Base-by-base conservation (phyloP, 2,329 filamentous ascomycete genomes). In the Malbranchea cinnamomea region DNA sequence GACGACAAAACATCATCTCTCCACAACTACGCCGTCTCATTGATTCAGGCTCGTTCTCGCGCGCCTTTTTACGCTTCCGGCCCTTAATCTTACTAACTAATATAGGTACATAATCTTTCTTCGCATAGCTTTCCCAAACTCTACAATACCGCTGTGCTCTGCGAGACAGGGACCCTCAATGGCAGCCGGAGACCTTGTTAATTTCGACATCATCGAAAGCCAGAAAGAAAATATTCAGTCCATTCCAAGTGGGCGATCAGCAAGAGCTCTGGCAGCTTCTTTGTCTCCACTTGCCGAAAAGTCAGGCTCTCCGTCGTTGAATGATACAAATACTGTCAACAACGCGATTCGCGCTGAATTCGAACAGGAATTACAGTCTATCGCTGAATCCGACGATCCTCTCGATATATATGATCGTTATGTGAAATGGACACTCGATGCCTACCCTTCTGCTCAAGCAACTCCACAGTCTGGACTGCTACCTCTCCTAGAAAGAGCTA, bases 181-280 rank as follows among this genome's bases (percentile, higher is more conserved):
- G 57, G 48, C 54, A 44, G 47, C 41, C 35, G 51, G 57, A 23
- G 59, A 63, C 38, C 47, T 59, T 28, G 55, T 63, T 40, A 52
- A 63, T 59, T 95, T 98, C 60, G 80, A 92, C 46, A 71, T 94
- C 39, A 94, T 98, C 57, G 89, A 98, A 60, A 73, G 71, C 26
- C 85, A 94, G 46, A 98, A 98, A 59, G 89, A 98, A 60, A 98
- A 98, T 57, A 94, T 98, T 33, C 85, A 94, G 56, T 76, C 84
- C 13, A 68, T 98, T 8, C 85, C 87, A 10, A 79, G 82, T 38
- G 89, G 77, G 19, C 66, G 89, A 41, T 95, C 87, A 23, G 89
- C 87, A 26, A 81, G 76, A 59, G 85, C 89, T 31, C 75, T 98
- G 30, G 84, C 77, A 17, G 71, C 84, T 32, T 71, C 67, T 77